Percentiles rank a stretch among this genome's conserved stretches.
Evolutionary conservation across 2,329 filamentous ascomycete species (phyloP).

Genomic region (Diplodia mutila): DNA sequence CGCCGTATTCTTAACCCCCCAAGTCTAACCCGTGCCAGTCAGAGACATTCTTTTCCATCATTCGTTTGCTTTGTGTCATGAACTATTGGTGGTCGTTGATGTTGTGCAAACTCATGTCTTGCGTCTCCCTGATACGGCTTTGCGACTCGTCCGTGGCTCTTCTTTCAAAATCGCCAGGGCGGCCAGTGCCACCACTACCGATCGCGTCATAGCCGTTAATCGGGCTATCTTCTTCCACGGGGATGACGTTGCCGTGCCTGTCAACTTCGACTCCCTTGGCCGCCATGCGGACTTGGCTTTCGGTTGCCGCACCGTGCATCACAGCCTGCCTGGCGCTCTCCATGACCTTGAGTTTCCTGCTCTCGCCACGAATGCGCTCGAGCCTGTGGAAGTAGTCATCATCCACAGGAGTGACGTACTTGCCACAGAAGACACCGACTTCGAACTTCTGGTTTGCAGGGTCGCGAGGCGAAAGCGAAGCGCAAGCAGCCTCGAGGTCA

Average conservation of each 20-base stretch:
- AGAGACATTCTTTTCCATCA: neutral
- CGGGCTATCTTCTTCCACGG: constrained; percentile 41
- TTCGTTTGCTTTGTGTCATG: neutral
- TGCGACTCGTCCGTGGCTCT: constrained; percentile 41
- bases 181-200: constrained; percentile 23
- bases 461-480: constrained; percentile 66
- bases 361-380: constrained; percentile 71
- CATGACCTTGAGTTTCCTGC: constrained; percentile 67
- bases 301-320: constrained; percentile 63
- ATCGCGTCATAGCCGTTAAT: constrained; percentile 32
- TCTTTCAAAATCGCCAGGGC: constrained; percentile 31
- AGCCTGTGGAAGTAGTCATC: constrained; percentile 82
- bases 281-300: constrained; percentile 65
- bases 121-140: constrained; percentile 51
- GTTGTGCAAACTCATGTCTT: constrained; percentile 68
- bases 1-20: neutral
- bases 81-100: constrained; percentile 43
- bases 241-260: constrained; percentile 60
- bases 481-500: constrained; percentile 79
- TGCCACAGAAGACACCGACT: constrained; percentile 87
- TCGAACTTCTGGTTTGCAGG: constrained; percentile 71
- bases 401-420: constrained; percentile 80
- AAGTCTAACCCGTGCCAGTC: neutral
- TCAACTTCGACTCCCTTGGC: constrained; percentile 64
- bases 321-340: constrained; percentile 68